A percentile compares a stretch with the other conserved stretches of the same genome.
Evolutionary conservation across 2,329 filamentous ascomycete species (phyloP).

Genomic region (Aschersonia sp.): DNA sequence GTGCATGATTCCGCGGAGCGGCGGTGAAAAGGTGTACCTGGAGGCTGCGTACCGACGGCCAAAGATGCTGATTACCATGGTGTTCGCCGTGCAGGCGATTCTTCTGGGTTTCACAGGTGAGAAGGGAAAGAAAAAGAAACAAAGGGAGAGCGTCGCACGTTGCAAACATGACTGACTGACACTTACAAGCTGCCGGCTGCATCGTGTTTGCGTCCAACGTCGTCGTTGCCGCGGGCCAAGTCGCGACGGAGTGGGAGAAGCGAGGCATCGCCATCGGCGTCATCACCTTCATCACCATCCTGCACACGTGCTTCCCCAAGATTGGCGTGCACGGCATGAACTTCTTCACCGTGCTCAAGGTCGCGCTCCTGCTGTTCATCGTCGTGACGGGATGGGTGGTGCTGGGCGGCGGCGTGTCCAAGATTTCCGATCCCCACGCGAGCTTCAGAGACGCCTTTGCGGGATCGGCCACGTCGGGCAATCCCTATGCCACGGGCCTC

Average conservation of each 20-base stretch:
- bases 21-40: slow-evolving; percentile 53
- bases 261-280: slow-evolving; percentile 40
- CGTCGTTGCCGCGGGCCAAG: slow-evolving; percentile 34
- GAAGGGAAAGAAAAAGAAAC: background rate
- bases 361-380: slow-evolving; percentile 43
- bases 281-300: slow-evolving; percentile 35
- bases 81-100: slow-evolving; percentile 46
- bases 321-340: slow-evolving; percentile 46
- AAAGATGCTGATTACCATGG: slow-evolving; percentile 41
- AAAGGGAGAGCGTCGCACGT: too few relatives aligned
- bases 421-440: slow-evolving; percentile 28
- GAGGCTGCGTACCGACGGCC: slow-evolving; percentile 46
- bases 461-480: slow-evolving; percentile 12
- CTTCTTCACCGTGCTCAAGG: slow-evolving; percentile 44
- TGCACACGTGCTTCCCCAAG: slow-evolving; percentile 39
- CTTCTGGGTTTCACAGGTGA: slow-evolving; percentile 39
- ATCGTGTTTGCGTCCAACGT: slow-evolving; percentile 37
- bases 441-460: slow-evolving; percentile 43
- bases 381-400: slow-evolving; percentile 46
- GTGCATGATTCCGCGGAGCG: slow-evolving; percentile 44
- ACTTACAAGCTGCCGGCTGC: slow-evolving; percentile 19
- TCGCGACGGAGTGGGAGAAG: slow-evolving; percentile 36
- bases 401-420: slow-evolving; percentile 29
- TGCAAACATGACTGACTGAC: too few relatives aligned
- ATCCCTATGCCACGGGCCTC: slow-evolving; percentile 41